Evolutionary conservation across 805 yeast genomes (phyloP).

Genomic region (Candida rishiriensis): DNA sequence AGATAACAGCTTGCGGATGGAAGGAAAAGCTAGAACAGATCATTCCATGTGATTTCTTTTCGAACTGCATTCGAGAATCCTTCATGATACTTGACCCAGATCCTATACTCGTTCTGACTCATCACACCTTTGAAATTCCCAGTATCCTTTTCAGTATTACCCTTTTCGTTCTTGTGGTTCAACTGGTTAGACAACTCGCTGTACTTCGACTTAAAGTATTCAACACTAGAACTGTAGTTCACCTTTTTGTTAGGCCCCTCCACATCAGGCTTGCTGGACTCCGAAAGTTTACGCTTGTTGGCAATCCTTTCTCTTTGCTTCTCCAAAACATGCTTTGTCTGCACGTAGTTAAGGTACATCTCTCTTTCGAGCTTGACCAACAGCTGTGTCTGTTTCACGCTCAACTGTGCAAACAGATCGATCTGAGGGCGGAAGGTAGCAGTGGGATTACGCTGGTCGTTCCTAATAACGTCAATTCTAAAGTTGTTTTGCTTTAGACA

Average conservation of each 20-base stretch:
- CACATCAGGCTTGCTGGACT: conserved; percentile 6
- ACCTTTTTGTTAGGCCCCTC: conserved; percentile 6
- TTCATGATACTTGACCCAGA: conserved; percentile 90
- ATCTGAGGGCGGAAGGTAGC: conserved; percentile 14
- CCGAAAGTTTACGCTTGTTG: conserved; percentile 13
- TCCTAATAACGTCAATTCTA: conserved; percentile 11
- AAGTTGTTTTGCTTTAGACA: conserved; percentile 9
- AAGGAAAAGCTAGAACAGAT: conserved; percentile 39
- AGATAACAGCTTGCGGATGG: no score
- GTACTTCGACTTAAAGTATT: conserved; percentile 43
- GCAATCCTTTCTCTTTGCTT: conserved; percentile 1
- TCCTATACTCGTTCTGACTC: conserved; percentile 31
- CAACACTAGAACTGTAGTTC: conserved; percentile 24
- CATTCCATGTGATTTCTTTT: conserved; percentile 74
- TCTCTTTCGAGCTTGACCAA: conserved; percentile 13
- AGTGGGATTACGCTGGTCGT: conserved; percentile 2
- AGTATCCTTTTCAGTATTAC: conserved; percentile 7
- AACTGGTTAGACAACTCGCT: conserved; percentile 12
- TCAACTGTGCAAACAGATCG: conserved; percentile 4
- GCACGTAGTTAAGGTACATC: conserved; percentile 7
- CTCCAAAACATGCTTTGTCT: conserved; percentile 5
- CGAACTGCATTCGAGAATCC: conserved; percentile 91
- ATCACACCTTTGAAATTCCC: conserved; percentile 9
- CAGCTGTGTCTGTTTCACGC: conserved; percentile 8
- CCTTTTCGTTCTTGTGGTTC: conserved; percentile 11